Conservation (phyloP, 306 rosid genomes). For the Rubus parviflorus region DNA sequence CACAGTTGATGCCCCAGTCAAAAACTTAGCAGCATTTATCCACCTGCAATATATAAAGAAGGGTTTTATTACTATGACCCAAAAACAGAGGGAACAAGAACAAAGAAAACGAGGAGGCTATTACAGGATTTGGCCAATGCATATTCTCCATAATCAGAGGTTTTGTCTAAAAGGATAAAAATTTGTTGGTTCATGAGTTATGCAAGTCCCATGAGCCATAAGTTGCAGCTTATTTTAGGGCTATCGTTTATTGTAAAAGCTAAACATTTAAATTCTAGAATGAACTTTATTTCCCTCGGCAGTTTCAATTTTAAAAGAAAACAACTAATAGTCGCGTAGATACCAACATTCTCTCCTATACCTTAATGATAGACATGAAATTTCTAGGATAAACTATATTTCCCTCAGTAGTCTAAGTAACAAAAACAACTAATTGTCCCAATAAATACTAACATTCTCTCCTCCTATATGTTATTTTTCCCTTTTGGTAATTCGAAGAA, state of each 20-base stretch:
- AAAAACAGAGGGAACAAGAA: not conserved
- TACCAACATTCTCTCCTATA: not conserved
- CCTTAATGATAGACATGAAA: not conserved
- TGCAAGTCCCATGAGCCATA: not conserved
- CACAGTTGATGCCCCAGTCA: constrained; percentile 89
- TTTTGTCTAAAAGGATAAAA: no score
- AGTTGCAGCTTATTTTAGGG: not conserved
- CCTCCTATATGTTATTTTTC: not conserved
- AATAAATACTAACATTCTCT: not conserved
- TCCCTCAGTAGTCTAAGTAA: not conserved
- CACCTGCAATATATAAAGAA: constrained; percentile 52
- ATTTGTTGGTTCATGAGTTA: not conserved
- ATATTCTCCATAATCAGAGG: not conserved
- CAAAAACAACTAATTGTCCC: no score
- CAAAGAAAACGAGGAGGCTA: not conserved
- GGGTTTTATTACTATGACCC: not conserved
- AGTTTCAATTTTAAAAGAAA: not conserved
- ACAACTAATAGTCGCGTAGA: not conserved
- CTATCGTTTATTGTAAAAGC: not conserved
- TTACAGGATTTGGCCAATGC: not conserved
- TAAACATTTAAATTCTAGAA: not conserved
- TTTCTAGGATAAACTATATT: not conserved
- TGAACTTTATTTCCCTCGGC: not conserved
- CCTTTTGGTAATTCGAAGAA: not conserved
- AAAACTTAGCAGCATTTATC: constrained; percentile 92